A percentile compares a stretch with the other conserved stretches of the same genome.
phyloP scores from a whole-genome alignment of 805 yeast genomes.

The Yarrowia sp. region DNA sequence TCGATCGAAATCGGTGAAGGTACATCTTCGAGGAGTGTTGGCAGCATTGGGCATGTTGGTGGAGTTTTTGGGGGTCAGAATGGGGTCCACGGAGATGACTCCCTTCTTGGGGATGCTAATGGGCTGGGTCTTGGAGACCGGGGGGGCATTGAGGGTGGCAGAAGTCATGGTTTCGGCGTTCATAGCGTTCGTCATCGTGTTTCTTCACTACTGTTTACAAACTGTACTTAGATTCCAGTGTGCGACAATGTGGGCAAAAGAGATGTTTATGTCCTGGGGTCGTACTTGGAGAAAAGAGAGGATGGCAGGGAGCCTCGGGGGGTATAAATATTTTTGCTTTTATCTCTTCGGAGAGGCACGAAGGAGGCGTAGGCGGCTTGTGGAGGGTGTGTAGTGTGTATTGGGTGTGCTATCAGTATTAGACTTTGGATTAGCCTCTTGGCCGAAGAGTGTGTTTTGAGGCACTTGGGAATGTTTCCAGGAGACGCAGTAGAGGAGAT shows the following conservation, averaged over 20 bases:
- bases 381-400: slow-evolving; percentile 10
- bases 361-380: slow-evolving; percentile 25
- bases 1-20: slow-evolving; percentile 18
- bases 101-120: slow-evolving; percentile 12
- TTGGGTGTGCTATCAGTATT: slow-evolving; percentile 14
- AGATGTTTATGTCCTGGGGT: slow-evolving; percentile 26
- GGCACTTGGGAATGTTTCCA: background rate
- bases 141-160: background rate
- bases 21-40: slow-evolving; percentile 8
- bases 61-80: slow-evolving; percentile 12
- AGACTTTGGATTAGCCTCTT: background rate
- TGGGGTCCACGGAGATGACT: background rate
- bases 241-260: slow-evolving; percentile 35
- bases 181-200: slow-evolving; percentile 25
- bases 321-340: slow-evolving; percentile 32
- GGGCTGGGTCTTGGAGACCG: slow-evolving; percentile 5
- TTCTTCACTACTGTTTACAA: slow-evolving; percentile 30
- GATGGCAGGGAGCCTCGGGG: slow-evolving; percentile 5
- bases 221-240: slow-evolving; percentile 35
- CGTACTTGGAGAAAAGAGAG: slow-evolving; percentile 2
- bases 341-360: slow-evolving; percentile 30
- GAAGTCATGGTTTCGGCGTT: slow-evolving; percentile 7
- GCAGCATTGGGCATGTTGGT: background rate
- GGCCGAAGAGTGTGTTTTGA: background rate
- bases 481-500: background rate